Conservation (phyloP, 2,329 filamentous ascomycete genomes). For the Chrysoporthe cubensis region DNA sequence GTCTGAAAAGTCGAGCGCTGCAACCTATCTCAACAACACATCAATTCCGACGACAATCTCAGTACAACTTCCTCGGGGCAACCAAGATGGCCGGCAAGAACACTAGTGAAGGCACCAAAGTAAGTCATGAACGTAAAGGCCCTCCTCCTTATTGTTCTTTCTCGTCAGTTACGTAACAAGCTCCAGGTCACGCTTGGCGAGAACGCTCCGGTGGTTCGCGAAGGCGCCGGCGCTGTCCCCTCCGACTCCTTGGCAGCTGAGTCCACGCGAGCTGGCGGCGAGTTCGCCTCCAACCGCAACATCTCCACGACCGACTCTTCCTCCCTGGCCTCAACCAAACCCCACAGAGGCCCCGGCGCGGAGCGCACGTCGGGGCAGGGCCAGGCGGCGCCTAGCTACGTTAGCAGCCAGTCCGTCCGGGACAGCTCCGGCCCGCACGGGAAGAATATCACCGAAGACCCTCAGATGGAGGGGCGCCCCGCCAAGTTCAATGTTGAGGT, state of each 20-base stretch:
- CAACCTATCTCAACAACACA: background rate
- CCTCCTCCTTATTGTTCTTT: background rate
- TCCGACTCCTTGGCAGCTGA: conserved; percentile 77
- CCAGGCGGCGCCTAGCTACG: conserved; percentile 33
- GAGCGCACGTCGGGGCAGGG: conserved; percentile 24
- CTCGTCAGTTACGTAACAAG: background rate
- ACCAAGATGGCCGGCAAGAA: conserved; percentile 23
- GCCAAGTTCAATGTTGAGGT: conserved; percentile 33
- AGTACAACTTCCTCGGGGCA: background rate
- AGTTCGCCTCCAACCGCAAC: conserved; percentile 61
- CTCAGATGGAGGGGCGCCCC: conserved; percentile 33
- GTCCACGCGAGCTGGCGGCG: conserved; percentile 63
- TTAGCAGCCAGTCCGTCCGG: conserved; percentile 19
- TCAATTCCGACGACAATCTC: background rate
- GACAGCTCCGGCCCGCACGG: conserved; percentile 33
- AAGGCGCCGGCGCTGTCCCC: conserved; percentile 66
- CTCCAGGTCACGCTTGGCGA: conserved; percentile 51
- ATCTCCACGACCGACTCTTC: conserved; percentile 2
- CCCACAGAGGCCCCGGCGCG: conserved; percentile 6
- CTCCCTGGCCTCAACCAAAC: conserved; percentile 4
- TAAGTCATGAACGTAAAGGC: background rate
- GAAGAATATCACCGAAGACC: conserved; percentile 35
- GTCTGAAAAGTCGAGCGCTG: background rate
- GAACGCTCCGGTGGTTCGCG: conserved; percentile 54
- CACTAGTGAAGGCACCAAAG: conserved; percentile 26